These are phyloP conservation scores for Clonostachys byssicola DNA, from an alignment of 2,329 filamentous ascomycete genomes.

Conservation along the genomic window DNA sequence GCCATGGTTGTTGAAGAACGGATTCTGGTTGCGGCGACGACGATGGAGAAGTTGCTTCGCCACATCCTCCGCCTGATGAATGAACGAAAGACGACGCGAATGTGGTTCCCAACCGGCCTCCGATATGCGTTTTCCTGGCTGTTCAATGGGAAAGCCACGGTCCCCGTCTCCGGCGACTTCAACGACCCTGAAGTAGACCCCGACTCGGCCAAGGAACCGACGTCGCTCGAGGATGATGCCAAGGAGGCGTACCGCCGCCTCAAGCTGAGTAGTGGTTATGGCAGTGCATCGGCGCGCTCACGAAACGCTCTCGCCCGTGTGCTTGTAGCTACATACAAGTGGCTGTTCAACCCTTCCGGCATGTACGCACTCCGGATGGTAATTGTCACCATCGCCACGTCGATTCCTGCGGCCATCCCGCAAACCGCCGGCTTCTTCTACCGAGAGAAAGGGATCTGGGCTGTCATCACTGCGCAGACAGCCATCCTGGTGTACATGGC, in stretches of 20 bases:
- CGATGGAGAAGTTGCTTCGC: slow-evolving; percentile 26
- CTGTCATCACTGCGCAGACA: slow-evolving; percentile 44
- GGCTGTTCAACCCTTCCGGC: slow-evolving; percentile 34
- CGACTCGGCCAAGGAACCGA: not conserved
- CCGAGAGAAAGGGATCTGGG: slow-evolving; percentile 47
- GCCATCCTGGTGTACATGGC: slow-evolving; percentile 42
- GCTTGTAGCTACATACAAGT: slow-evolving; percentile 25
- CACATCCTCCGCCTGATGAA: slow-evolving; percentile 28
- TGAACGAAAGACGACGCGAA: slow-evolving; percentile 20
- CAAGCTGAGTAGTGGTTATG: not conserved
- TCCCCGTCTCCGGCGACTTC: slow-evolving; percentile 6
- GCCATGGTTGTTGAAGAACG: slow-evolving; percentile 43
- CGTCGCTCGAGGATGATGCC: slow-evolving; percentile 12
- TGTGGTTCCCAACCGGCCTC: slow-evolving; percentile 37
- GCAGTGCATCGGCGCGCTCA: slow-evolving; percentile 3
- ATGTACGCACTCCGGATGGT: slow-evolving; percentile 44
- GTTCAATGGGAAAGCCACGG: slow-evolving; percentile 10
- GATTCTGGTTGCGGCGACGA: slow-evolving; percentile 15
- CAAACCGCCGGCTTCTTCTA: slow-evolving; percentile 43
- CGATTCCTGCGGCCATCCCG: slow-evolving; percentile 34
- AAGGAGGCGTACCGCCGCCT: slow-evolving; percentile 16
- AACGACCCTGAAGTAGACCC: slow-evolving; percentile 1
- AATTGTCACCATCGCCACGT: slow-evolving; percentile 34
- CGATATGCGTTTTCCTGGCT: slow-evolving; percentile 32
- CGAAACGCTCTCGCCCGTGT: slow-evolving; percentile 11